These are phyloP conservation scores for Hypericum androsaemum DNA, from an alignment of 345 rosid genomes.

Conservation along the genomic window DNA sequence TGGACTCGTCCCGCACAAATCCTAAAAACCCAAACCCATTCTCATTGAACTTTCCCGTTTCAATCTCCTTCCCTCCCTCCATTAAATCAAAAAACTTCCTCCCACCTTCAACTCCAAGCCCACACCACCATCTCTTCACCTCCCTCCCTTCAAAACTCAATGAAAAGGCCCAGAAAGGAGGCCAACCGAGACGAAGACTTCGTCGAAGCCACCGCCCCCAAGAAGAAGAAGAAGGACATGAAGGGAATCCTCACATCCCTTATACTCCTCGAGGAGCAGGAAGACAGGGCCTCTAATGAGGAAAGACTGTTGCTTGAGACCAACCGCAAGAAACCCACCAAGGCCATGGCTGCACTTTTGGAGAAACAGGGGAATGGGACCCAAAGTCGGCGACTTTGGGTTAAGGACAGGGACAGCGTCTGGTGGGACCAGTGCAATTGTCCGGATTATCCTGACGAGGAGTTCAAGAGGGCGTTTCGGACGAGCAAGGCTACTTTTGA, in stretches of 20 bases:
- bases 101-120: no score
- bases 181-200: neutral
- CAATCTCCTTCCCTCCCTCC: no score
- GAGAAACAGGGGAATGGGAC: slow-evolving; percentile 16
- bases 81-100: no score
- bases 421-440: slow-evolving; percentile 95
- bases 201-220: neutral
- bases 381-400: slow-evolving; percentile 79
- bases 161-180: no score
- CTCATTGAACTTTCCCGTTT: no score
- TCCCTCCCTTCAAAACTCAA: no score
- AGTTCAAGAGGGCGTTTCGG: slow-evolving; percentile 69
- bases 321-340: slow-evolving; percentile 22
- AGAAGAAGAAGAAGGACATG: slow-evolving; percentile 31
- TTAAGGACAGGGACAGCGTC: slow-evolving; percentile 62
- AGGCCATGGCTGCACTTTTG: slow-evolving; percentile 19
- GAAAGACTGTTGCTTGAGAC: slow-evolving; percentile 37
- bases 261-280: slow-evolving; percentile 45
- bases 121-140: no score
- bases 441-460: slow-evolving; percentile 66
- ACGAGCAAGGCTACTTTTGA: slow-evolving; percentile 78
- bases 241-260: slow-evolving; percentile 44
- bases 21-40: no score
- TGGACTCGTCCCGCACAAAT: no score
- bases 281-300: slow-evolving; percentile 24